A percentile compares a stretch with the other conserved stretches of the same genome.
Evolutionary conservation across 192 early-diverging fungal species (phyloP).

Genomic region (Neocallimastix lanati): DNA sequence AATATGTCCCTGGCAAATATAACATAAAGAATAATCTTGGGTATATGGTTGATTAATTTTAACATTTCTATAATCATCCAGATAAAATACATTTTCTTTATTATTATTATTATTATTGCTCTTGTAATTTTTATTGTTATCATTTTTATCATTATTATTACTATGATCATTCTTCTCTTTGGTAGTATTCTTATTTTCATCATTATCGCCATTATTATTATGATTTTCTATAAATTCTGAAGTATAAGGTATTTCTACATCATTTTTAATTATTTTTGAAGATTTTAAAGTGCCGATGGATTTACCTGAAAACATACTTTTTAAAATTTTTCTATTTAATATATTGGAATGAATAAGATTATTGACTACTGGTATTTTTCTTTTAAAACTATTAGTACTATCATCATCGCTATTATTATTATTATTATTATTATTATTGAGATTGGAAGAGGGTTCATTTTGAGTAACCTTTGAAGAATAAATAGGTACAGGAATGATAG

Average conservation of each 20-base stretch:
- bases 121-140: too few species aligned
- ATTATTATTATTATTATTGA: slow-evolving; percentile 6
- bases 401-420: neutral
- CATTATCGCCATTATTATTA: too few species aligned
- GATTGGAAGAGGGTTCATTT: slow-evolving; percentile 5
- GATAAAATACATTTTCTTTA: neutral
- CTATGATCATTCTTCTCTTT: neutral
- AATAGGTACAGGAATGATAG: slow-evolving; percentile 39
- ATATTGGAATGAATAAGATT: slow-evolving; percentile 9
- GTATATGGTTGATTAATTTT: neutral
- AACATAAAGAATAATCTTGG: neutral
- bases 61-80: neutral
- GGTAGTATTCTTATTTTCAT: too few species aligned
- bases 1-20: neutral
- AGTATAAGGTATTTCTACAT: neutral
- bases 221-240: neutral
- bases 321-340: neutral
- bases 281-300: neutral
- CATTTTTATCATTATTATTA: neutral
- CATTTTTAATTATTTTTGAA: neutral
- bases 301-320: neutral
- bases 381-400: neutral
- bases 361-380: slow-evolving; percentile 44
- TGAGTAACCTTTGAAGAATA: slow-evolving; percentile 17
- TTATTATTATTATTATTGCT: neutral